A percentile compares a stretch with the other conserved stretches of the same genome.
Evolutionary conservation across 2,329 filamentous ascomycete species (phyloP).

Genomic region (Westerdykella aurantiaca): DNA sequence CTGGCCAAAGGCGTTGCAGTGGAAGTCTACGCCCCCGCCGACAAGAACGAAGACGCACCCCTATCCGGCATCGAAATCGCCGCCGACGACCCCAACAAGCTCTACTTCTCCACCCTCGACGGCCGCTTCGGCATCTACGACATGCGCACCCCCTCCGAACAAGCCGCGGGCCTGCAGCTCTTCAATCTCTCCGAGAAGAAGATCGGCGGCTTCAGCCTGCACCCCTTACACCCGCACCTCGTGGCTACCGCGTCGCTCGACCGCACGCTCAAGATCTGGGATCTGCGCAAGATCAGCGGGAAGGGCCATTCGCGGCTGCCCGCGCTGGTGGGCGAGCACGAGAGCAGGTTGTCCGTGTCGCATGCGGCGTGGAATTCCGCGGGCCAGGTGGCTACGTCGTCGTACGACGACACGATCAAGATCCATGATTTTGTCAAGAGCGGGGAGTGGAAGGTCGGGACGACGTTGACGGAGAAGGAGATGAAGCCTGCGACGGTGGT

Average conservation of each 20-base stretch:
- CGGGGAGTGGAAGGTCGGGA: conserved; percentile 46
- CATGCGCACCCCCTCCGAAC: conserved; percentile 53
- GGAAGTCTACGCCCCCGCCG: conserved; percentile 72
- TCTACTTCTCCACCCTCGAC: conserved; percentile 83
- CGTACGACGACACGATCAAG: conserved; percentile 93
- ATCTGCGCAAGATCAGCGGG: conserved; percentile 70
- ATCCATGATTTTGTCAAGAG: conserved; percentile 68
- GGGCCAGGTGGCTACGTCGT: conserved; percentile 83
- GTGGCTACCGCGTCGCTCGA: conserved; percentile 87
- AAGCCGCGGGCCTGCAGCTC: conserved; percentile 50
- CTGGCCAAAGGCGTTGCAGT: conserved; percentile 71
- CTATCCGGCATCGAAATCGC: conserved; percentile 82
- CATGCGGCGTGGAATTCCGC: conserved; percentile 84
- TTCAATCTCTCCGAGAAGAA: conserved; percentile 85
- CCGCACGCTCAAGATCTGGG: conserved; percentile 86
- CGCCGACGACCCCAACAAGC: conserved; percentile 59
- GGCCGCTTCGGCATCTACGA: conserved; percentile 80
- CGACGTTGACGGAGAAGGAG: conserved; percentile 54
- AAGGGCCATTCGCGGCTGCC: conserved; percentile 58
- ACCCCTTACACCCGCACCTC: conserved; percentile 74
- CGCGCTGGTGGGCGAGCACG: conserved; percentile 70
- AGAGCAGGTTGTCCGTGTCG: conserved; percentile 77
- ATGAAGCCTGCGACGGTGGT: conserved; percentile 67
- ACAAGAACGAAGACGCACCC: conserved; percentile 65
- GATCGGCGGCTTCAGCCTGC: conserved; percentile 86